These are phyloP conservation scores for Penicillium daleae DNA, from an alignment of 495 filamentous ascomycete species.

Conservation along the genomic window DNA sequence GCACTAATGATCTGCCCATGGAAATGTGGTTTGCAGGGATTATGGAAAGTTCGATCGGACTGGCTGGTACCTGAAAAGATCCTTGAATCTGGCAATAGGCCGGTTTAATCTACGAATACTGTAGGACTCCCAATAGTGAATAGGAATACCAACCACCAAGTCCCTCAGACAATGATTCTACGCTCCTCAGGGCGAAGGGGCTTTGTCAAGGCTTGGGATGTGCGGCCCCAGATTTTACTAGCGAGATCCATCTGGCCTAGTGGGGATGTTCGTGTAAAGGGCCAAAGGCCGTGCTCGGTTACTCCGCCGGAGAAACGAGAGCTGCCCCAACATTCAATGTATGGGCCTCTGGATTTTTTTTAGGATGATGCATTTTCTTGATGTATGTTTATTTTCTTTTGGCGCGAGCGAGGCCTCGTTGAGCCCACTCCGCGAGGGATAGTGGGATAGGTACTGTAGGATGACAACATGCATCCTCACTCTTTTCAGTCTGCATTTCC, in stretches of 20 bases:
- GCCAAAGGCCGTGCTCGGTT: slow-evolving; percentile 20
- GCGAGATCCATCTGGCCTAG: slow-evolving; percentile 32
- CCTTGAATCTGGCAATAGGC: not conserved
- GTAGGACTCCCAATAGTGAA: too few species aligned
- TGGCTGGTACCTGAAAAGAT: slow-evolving; percentile 19
- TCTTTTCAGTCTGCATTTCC: not conserved
- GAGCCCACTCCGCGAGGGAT: not conserved
- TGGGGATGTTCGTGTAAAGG: slow-evolving; percentile 32
- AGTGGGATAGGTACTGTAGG: not conserved
- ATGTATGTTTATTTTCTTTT: not conserved
- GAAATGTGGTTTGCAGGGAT: slow-evolving; percentile 27
- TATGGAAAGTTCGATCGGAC: slow-evolving; percentile 25
- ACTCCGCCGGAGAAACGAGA: slow-evolving; percentile 10
- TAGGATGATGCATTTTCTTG: not conserved
- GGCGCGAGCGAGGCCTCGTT: not conserved
- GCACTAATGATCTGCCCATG: slow-evolving; percentile 8
- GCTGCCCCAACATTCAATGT: slow-evolving; percentile 4
- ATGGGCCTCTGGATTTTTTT: not conserved
- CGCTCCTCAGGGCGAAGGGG: not conserved
- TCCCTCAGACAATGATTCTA: not conserved
- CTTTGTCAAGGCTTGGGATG: slow-evolving; percentile 27
- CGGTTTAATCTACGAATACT: not conserved
- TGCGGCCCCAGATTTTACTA: slow-evolving; percentile 41
- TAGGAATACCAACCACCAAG: not conserved
- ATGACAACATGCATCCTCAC: not conserved